phyloP scores from a whole-genome alignment of 139 green algal genomes.

The Chlamydomonas schloesseri region DNA sequence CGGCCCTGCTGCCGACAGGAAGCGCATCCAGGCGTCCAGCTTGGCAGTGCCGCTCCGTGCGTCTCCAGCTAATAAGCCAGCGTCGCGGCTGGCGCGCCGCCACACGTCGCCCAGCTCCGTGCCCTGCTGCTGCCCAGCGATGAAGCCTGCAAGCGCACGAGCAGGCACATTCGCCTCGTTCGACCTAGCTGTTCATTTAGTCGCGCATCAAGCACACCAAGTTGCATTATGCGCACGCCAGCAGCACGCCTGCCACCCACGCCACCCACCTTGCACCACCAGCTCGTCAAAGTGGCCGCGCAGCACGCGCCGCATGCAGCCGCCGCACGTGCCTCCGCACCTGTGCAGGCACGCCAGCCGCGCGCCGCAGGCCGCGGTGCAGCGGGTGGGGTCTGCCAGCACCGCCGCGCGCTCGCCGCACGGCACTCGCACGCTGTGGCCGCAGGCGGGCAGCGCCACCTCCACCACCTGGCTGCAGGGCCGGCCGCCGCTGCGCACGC shows the following conservation, averaged over 20 bases:
- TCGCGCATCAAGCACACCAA: no score
- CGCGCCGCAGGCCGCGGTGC: neutral
- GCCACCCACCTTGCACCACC: neutral
- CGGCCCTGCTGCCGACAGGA: neutral
- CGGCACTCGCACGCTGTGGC: conserved; percentile 40
- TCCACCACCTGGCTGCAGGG: conserved; percentile 18
- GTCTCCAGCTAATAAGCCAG: neutral
- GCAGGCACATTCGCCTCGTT: neutral
- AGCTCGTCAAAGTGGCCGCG: neutral
- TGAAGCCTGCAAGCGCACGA: neutral
- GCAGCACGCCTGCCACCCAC: neutral
- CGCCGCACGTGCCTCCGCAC: neutral
- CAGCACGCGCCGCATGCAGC: neutral
- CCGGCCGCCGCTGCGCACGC: neutral
- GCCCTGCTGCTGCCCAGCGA: neutral
- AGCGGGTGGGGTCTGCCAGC: conserved; percentile 37
- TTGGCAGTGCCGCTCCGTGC: no score
- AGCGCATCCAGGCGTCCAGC: neutral
- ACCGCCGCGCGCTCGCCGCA: neutral
- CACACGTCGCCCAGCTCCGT: neutral
- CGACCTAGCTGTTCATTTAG: no score
- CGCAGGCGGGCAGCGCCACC: conserved; percentile 44
- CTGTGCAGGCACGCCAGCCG: neutral
- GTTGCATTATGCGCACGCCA: no score
- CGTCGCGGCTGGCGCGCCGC: neutral